Base-by-base conservation (phyloP, 352 stramenopile species). In the Globisporangium lucens region DNA sequence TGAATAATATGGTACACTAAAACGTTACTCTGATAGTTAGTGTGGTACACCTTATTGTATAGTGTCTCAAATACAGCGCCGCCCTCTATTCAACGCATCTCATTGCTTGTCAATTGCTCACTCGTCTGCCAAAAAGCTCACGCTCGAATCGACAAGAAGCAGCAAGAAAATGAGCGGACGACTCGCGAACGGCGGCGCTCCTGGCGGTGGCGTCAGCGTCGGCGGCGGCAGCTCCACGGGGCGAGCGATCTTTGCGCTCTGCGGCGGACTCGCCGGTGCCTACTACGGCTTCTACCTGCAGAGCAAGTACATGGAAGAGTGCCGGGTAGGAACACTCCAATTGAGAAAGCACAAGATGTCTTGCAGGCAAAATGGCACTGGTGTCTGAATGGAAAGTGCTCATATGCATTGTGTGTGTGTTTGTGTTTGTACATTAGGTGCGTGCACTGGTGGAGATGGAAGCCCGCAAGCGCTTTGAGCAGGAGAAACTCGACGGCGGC, bases 231-330 rank as follows among this genome's bases (percentile, higher is more conserved):
- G 86, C 61, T 91, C 84, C 27, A 85, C 77, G 35, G 84, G 86
- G 0, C 80, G 82, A 49, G 83, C 80, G 15, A 41, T 93, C 35
- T 91, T 94, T 59, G 86, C 84, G 3, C 33, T 94, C 8, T 84
- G 75, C 56, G 86, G 86, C 43, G 84, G 86, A 56, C 73, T 94
- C 36, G 79, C 75, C 13, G 86, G 86, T 9, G 86, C 86, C 30
- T 94, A 94, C 71, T 84, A 82, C 41, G 86, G 86, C 38, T 94
- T 94, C 38, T 94, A 93, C 58, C 69, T 94, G 67, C 86, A 94
- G 75, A 89, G 75, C 71, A 94, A 93, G 68, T 91, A 87, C 66
- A 84, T 94, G 51, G 86, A 94, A 74, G 84, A 94, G 69, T 79
- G 82, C 66, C 79, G 81, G 46, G 86, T 92, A 75, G 30, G 71